Evolutionary conservation across 768 basidiomycete genomes (phyloP), one percentile per base, ranked within the genome.

Genomic region (Pholiota conissans): DNA sequence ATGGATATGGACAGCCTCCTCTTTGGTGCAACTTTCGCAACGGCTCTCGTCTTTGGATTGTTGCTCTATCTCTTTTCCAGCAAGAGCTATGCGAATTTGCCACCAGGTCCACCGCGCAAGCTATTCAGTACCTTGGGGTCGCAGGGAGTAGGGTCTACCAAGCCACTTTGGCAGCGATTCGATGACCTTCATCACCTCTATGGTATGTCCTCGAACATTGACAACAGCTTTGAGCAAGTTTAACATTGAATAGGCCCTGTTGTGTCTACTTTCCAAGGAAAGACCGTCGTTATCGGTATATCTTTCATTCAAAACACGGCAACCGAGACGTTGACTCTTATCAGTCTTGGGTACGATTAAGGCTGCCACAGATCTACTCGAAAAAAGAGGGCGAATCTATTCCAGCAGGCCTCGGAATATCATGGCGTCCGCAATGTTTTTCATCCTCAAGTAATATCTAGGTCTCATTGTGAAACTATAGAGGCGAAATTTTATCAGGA

Each of bases 331-430:
- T 16, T 45, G 7, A 26, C n/a, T 13, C 22, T 27, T 13, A 28
- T 9, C 13, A n/a, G 7, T 61, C 18, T 46, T 64, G 5, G 72
- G 70, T n/a, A 69, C 66, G 5, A 55, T 66, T 5, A 62, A 69
- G 52, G 66, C 65, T 13, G 72, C 71, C 1, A 69, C 64, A 1
- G 72, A 74, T 35, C 61, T 74, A 6, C 46, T 74, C 10, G 72
- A 73, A 16, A 74, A 70, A 58, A 61, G 66, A 48, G 68, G 70
- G 10, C 62, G 66, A n/a, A 69, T 73, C 22, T 74, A 72, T 57
- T 74, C 73, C 0, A 70, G 71, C 45, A 65, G 73, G 8, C 73
- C 73, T 0, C 61, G 72, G 3, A 69, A 61, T 32, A 72, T 73
- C 35, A 63, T 73, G 58, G 65, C 63, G 72, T 73, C 46, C 28